Evolutionary conservation across 805 yeast genomes (phyloP).

Genomic region (Sporopachydermia lactativora): DNA sequence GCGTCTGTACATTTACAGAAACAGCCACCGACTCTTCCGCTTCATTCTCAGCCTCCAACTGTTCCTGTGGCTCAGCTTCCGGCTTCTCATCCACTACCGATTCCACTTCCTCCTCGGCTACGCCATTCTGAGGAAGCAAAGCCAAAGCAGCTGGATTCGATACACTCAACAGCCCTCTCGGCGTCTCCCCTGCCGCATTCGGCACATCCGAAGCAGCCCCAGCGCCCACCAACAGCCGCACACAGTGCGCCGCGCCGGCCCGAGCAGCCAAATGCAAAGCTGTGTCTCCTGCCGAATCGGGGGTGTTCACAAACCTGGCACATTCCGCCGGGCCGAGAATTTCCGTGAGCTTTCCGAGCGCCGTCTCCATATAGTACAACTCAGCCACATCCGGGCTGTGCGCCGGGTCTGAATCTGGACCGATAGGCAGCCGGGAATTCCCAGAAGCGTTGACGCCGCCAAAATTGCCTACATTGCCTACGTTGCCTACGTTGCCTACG

Average conservation of each 20-base stretch:
- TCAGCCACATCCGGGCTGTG: slow-evolving; percentile 31
- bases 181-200: slow-evolving; percentile 26
- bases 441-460: too few species aligned
- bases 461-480: too few species aligned
- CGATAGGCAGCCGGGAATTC: background rate
- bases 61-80: too few species aligned
- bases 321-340: slow-evolving; percentile 43
- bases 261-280: slow-evolving; percentile 69
- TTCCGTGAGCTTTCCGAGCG: slow-evolving; percentile 60
- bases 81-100: background rate
- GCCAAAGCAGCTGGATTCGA: too few species aligned
- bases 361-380: slow-evolving; percentile 63
- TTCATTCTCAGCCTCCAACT: too few species aligned
- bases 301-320: slow-evolving; percentile 41
- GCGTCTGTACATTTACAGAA: too few species aligned
- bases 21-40: too few species aligned
- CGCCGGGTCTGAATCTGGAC: background rate
- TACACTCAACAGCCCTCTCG: slow-evolving; percentile 10
- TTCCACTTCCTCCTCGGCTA: background rate
- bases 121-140: too few species aligned
- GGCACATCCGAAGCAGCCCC: slow-evolving; percentile 31
- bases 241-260: slow-evolving; percentile 32
- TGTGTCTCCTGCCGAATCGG: slow-evolving; percentile 74
- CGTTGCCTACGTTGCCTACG: too few species aligned
- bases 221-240: slow-evolving; percentile 28